A percentile compares a stretch with the other conserved stretches of the same genome.
These are phyloP conservation scores for Vitellaria paradoxa DNA, from an alignment of 179 eudicot genomes.

Conservation along the genomic window DNA sequence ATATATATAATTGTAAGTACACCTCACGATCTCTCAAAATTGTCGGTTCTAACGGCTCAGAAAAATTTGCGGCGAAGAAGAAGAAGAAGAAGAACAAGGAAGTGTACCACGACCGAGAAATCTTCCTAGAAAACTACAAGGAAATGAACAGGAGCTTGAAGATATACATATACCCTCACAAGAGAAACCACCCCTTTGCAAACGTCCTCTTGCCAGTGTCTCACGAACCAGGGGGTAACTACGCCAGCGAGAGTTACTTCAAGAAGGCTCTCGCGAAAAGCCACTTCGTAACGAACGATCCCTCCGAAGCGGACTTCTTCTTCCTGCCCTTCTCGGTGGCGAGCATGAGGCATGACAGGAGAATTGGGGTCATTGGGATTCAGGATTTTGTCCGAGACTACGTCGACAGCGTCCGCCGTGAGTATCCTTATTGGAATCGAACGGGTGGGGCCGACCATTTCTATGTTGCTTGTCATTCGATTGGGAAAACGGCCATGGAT, in stretches of 20 bases:
- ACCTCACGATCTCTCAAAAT: too few species aligned
- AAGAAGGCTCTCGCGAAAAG: conserved; percentile 59
- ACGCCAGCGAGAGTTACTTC: conserved; percentile 89
- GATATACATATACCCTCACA: conserved; percentile 67
- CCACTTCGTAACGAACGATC: conserved; percentile 70
- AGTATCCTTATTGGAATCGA: conserved; percentile 78
- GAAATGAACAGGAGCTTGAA: conserved; percentile 67
- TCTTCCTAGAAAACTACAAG: conserved; percentile 54
- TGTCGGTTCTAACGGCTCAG: too few species aligned
- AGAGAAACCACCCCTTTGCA: conserved; percentile 56
- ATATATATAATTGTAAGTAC: too few species aligned
- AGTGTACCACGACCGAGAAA: conserved; percentile 53
- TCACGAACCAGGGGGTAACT: conserved; percentile 68
- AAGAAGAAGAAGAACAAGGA: conserved; percentile 18
- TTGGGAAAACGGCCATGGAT: conserved; percentile 71
- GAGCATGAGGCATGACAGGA: conserved; percentile 51
- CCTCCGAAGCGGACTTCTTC: conserved; percentile 73
- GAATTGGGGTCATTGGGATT: conserved; percentile 70
- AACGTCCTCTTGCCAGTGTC: conserved; percentile 53
- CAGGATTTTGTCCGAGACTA: conserved; percentile 48
- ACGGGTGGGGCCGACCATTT: conserved; percentile 89
- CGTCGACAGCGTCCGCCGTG: conserved; percentile 31
- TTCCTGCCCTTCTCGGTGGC: conserved; percentile 89
- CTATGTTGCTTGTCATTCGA: conserved; percentile 88
- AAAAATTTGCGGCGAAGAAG: too few species aligned